A percentile compares a stretch with the other conserved stretches of the same genome.
phyloP scores from a whole-genome alignment of 768 basidiomycete species.

The Rhodotorula diobovata region DNA sequence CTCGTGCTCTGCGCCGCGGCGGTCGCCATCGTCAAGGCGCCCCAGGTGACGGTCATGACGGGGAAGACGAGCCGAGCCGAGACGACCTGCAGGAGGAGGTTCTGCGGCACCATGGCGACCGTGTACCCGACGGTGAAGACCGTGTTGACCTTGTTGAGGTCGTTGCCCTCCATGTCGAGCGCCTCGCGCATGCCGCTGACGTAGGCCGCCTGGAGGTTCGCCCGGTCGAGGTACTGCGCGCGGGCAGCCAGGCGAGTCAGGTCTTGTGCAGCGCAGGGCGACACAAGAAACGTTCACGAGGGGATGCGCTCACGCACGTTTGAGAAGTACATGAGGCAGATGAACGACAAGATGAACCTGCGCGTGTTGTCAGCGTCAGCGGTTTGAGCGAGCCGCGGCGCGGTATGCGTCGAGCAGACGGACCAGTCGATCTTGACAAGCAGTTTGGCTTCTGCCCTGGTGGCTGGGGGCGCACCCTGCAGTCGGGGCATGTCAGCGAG shows the following conservation, averaged over 20 bases:
- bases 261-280: too few relatives aligned
- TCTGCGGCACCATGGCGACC: constrained; percentile 51
- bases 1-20: constrained; percentile 37
- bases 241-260: not conserved
- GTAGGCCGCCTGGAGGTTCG: constrained; percentile 52
- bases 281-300: too few relatives aligned
- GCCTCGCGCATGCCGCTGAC: constrained; percentile 76
- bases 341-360: constrained; percentile 58
- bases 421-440: constrained; percentile 59
- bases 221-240: constrained; percentile 14
- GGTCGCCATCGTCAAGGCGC: constrained; percentile 53
- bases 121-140: constrained; percentile 69
- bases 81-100: constrained; percentile 62
- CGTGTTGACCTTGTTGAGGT: constrained; percentile 63
- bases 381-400: too few relatives aligned
- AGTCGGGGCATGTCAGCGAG: not conserved
- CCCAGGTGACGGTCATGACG: constrained; percentile 55
- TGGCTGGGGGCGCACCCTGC: constrained; percentile 40
- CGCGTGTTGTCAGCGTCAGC: not conserved
- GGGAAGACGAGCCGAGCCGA: constrained; percentile 66
- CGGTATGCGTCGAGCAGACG: too few relatives aligned
- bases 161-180: constrained; percentile 60
- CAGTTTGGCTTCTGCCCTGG: not conserved
- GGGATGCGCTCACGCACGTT: constrained; percentile 52
- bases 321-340: constrained; percentile 68